Base-by-base conservation (phyloP, 2,329 filamentous ascomycete genomes). In the Cephalotrichum gorgonifer region DNA sequence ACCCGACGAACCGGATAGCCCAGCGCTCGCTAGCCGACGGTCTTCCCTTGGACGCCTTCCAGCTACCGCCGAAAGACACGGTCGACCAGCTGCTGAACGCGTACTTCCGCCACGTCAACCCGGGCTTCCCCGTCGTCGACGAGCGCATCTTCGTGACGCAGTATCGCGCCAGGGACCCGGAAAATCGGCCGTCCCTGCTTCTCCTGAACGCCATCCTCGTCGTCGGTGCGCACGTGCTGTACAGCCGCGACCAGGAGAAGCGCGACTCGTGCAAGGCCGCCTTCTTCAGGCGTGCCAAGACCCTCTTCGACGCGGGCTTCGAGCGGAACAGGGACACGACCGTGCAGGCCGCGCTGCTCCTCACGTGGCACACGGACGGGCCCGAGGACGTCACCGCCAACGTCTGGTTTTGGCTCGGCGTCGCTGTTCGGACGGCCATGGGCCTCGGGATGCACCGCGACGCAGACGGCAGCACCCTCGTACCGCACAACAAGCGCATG, bases 301-400 rank as follows among this genome's bases (percentile, higher is more conserved):
- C 68, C 51, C 60, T 79, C 1, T 73, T 77, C 39, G 75, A 79
- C 55, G 67, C 65, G 26, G 69, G 75, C 6, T 70, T 74, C 31
- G 75, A 79, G 53, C 67, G 72, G 25, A 74, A 78, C 54, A 67
- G 76, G 14, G 70, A 74, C 52, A 67, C 70, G 28, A 64, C 78
- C 45, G 66, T 79, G n/a, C 76, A 79, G 57, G 71, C 71, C 3
- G 73, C 74, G 2, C 60, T 79, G 22, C 64, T 79, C 1, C 55
- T 79, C 47, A 77, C 74, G 2, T 79, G 75, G 76, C 71, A 76
- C 53, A 71, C 73, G 1, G 73, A 78, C 44, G 69, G 72, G 14
- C 72, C 74, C 23, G 75, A 79, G 53, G 74, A 77, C 56, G 70
- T 78, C 6, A 63, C 73, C 4, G 71, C 73, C 35, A 78, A 78